These are phyloP conservation scores for Pythium diclinum DNA, from an alignment of 352 stramenopile genomes.

Conservation along the genomic window DNA sequence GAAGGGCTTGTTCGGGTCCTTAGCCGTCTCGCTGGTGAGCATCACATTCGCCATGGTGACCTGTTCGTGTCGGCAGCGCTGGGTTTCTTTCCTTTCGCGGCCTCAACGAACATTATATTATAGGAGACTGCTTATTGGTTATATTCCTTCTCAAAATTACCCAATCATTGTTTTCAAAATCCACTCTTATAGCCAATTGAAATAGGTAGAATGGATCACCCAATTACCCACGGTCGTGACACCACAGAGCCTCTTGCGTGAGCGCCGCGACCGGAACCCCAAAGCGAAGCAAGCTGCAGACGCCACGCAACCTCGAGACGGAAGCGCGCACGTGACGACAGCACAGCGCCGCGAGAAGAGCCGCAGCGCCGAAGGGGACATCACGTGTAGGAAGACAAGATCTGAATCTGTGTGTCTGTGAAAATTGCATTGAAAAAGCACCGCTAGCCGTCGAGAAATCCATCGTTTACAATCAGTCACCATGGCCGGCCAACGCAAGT, in stretches of 20 bases:
- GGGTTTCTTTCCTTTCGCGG: background rate
- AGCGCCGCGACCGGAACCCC: background rate
- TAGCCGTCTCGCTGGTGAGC: conserved; percentile 84
- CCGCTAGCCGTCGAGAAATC: background rate
- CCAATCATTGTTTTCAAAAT: conserved; percentile 2
- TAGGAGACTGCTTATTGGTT: conserved; percentile 5
- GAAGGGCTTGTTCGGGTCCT: conserved; percentile 88
- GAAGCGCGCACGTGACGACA: background rate
- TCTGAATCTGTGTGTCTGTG: background rate
- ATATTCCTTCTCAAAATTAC: background rate
- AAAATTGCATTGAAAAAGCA: background rate
- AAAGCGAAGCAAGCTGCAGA: conserved; percentile 4
- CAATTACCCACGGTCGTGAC: conserved; percentile 22
- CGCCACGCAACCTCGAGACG: background rate
- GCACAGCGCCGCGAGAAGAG: background rate
- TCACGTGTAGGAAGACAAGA: background rate
- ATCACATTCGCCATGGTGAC: conserved; percentile 80
- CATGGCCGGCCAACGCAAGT: conserved; percentile 84
- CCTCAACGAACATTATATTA: background rate
- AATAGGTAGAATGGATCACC: background rate
- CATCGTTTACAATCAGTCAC: conserved; percentile 6
- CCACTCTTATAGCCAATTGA: conserved; percentile 3
- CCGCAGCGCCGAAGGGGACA: background rate
- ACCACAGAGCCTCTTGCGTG: conserved; percentile 18
- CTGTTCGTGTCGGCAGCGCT: background rate